These are phyloP conservation scores for Trichoderma sp. DNA, from an alignment of 2,329 filamentous ascomycete species.

Conservation along the genomic window DNA sequence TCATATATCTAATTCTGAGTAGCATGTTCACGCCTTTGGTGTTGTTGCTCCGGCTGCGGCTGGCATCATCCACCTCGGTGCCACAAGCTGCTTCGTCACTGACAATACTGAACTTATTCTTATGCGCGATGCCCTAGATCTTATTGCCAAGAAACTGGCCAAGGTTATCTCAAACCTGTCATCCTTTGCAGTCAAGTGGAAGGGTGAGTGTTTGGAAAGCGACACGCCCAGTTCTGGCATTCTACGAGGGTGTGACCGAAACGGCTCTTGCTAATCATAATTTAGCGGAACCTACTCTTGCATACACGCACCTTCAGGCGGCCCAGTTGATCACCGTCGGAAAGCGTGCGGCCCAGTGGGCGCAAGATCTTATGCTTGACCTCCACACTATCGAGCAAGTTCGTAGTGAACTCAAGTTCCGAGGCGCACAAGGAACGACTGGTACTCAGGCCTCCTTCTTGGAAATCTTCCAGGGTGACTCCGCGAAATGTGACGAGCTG, in stretches of 20 bases:
- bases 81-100: constrained; percentile 57
- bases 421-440: constrained; percentile 65
- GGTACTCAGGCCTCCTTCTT: constrained; percentile 75
- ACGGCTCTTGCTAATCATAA: not conserved
- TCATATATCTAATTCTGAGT: not conserved
- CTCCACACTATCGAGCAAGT: constrained; percentile 70
- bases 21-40: constrained; percentile 72
- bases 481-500: constrained; percentile 50
- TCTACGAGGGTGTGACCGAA: not conserved
- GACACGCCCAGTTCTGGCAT: not conserved
- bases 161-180: constrained; percentile 74
- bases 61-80: constrained; percentile 76
- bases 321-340: not conserved
- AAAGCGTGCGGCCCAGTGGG: constrained; percentile 59
- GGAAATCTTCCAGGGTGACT: constrained; percentile 46
- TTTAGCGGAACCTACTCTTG: constrained; percentile 61
- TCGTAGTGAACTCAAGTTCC: constrained; percentile 68
- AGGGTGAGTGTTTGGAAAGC: constrained; percentile 33
- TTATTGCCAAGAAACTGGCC: constrained; percentile 76
- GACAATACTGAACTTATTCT: constrained; percentile 80
- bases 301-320: constrained; percentile 69
- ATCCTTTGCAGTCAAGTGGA: constrained; percentile 70
- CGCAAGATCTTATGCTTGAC: constrained; percentile 64
- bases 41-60: constrained; percentile 71
- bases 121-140: constrained; percentile 59